These are phyloP conservation scores for Cryphonectria parasitica DNA, from an alignment of 2,329 filamentous ascomycete genomes.

Conservation along the genomic window DNA sequence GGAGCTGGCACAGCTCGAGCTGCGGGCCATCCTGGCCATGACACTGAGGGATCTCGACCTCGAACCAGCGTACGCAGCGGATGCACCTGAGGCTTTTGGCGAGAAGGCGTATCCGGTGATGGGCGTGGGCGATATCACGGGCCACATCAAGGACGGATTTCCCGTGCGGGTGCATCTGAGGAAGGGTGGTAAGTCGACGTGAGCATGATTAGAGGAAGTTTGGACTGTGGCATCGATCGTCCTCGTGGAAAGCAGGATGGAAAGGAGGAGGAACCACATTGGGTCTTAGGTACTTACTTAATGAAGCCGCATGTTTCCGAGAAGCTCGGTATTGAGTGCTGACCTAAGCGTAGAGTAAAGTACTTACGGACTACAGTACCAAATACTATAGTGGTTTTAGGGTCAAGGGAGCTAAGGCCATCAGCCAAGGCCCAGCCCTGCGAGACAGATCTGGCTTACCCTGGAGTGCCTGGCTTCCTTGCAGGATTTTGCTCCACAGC, in stretches of 20 bases:
- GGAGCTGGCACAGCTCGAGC: slow-evolving; percentile 41
- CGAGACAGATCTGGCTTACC: background rate
- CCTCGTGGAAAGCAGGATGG: too few species aligned
- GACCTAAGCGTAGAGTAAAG: background rate
- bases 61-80: slow-evolving; percentile 17
- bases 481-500: background rate
- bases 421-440: background rate
- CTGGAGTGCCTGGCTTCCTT: background rate
- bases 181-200: background rate
- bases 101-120: slow-evolving; percentile 22
- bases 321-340: background rate
- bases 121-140: slow-evolving; percentile 20
- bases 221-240: too few species aligned
- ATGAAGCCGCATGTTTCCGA: too few species aligned
- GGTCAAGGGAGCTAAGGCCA: background rate
- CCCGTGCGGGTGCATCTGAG: slow-evolving; percentile 17
- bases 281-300: too few species aligned
- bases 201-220: background rate
- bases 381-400: background rate
- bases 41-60: slow-evolving; percentile 29
- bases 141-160: slow-evolving; percentile 22
- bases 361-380: too few species aligned
- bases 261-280: too few species aligned
- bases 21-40: slow-evolving; percentile 36
- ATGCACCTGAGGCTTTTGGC: slow-evolving; percentile 22